phyloP scores from a whole-genome alignment of 768 basidiomycete genomes.

The Termitomyces sp. region DNA sequence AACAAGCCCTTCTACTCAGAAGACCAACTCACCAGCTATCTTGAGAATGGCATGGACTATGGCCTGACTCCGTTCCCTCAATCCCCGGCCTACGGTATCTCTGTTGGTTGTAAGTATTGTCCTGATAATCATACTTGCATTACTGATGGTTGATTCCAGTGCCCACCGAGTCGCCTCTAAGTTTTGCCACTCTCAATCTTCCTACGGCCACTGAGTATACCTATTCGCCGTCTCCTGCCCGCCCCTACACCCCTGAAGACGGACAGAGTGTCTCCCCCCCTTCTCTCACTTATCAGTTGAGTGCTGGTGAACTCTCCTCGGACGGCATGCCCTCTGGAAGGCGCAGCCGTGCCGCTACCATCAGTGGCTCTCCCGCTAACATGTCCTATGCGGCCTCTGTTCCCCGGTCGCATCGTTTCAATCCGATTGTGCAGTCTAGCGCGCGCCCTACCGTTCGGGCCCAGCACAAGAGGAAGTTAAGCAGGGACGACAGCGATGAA shows the following conservation, averaged over 20 bases:
- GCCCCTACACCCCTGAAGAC: constrained; percentile 68
- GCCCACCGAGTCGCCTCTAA: constrained; percentile 55
- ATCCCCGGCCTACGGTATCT: constrained; percentile 50
- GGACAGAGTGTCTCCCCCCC: constrained; percentile 62
- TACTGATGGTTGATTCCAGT: constrained; percentile 31
- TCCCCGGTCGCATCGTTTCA: constrained; percentile 74
- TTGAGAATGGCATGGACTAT: constrained; percentile 53
- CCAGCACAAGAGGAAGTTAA: constrained; percentile 37
- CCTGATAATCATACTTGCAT: constrained; percentile 5
- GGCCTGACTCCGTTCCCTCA: constrained; percentile 64
- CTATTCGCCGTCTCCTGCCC: constrained; percentile 57
- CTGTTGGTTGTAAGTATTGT: constrained; percentile 55
- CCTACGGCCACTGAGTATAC: constrained; percentile 43
- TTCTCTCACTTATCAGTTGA: constrained; percentile 61
- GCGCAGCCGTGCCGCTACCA: constrained; percentile 42
- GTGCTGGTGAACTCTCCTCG: constrained; percentile 68
- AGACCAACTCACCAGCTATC: constrained; percentile 38
- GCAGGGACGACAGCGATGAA: constrained; percentile 63
- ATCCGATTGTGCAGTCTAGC: constrained; percentile 61
- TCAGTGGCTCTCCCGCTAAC: constrained; percentile 50
- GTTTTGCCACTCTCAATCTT: constrained; percentile 59
- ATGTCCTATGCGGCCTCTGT: constrained; percentile 56
- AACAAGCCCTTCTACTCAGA: constrained; percentile 42
- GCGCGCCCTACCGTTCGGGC: constrained; percentile 48
- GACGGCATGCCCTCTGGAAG: constrained; percentile 62